phyloP scores from a whole-genome alignment of 2,329 filamentous ascomycete genomes.

The Pseudogymnoascus sp. region DNA sequence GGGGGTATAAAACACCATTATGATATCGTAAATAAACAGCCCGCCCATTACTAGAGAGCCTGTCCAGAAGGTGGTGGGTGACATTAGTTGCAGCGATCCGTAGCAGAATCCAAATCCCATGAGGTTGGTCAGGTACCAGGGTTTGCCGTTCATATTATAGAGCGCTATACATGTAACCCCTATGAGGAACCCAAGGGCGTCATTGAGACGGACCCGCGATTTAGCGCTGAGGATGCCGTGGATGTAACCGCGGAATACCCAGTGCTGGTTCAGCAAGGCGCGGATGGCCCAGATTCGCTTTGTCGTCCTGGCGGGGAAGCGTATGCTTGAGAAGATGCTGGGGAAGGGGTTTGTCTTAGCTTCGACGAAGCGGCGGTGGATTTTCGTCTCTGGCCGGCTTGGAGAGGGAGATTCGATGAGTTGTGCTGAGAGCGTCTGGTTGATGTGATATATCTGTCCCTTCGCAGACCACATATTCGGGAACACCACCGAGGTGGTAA shows the following conservation, averaged over 20 bases:
- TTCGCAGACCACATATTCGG: constrained; percentile 56
- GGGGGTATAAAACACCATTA: constrained; percentile 80
- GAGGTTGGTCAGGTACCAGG: constrained; percentile 61
- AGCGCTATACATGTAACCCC: constrained; percentile 21
- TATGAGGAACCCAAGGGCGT: constrained; percentile 22
- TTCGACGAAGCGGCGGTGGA: constrained; percentile 15
- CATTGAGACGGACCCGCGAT: constrained; percentile 19
- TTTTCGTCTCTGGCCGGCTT: background rate
- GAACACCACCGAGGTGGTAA: constrained; percentile 60
- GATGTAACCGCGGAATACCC: constrained; percentile 32
- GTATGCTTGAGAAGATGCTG: constrained; percentile 30
- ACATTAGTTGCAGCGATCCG: constrained; percentile 70
- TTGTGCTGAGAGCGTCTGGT: constrained; percentile 28
- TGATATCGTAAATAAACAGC: constrained; percentile 90
- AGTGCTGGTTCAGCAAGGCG: constrained; percentile 41
- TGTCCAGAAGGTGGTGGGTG: constrained; percentile 78
- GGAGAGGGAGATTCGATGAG: constrained; percentile 17
- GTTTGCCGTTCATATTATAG: constrained; percentile 24
- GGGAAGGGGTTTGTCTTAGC: constrained; percentile 33
- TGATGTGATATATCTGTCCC: constrained; percentile 41
- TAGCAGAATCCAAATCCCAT: constrained; percentile 86
- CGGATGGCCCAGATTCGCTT: constrained; percentile 42
- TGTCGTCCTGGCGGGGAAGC: constrained; percentile 22
- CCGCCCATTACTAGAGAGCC: constrained; percentile 68
- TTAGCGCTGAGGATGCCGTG: constrained; percentile 19